These are phyloP conservation scores for Groenewaldozyma auringiensis DNA, from an alignment of 1,139 yeast species.

Conservation along the genomic window DNA sequence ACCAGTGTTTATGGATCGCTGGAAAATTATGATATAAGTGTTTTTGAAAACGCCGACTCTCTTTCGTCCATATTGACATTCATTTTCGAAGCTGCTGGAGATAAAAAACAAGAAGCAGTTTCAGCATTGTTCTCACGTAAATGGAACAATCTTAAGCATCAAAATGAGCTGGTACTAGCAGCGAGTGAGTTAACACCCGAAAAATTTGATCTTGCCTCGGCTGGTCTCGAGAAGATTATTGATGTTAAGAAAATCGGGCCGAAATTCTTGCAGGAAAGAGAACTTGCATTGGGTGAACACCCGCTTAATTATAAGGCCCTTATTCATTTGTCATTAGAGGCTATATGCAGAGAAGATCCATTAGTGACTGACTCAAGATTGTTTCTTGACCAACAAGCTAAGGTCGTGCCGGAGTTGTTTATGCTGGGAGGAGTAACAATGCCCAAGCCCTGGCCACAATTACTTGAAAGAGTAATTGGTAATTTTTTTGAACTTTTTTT, in stretches of 20 bases:
- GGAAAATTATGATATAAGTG: neutral
- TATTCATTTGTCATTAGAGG: constrained; percentile 26
- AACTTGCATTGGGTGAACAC: constrained; percentile 19
- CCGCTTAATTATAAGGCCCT: constrained; percentile 25
- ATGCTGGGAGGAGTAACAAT: constrained; percentile 31
- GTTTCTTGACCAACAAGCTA: constrained; percentile 29
- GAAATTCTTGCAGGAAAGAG: constrained; percentile 4
- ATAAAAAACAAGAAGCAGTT: neutral
- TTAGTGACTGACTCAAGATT: constrained; percentile 22
- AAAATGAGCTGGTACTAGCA: constrained; percentile 18
- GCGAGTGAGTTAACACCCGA: constrained; percentile 17
- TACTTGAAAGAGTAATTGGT: constrained; percentile 29
- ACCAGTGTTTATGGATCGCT: constrained; percentile 1
- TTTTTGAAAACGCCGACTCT: constrained; percentile 3
- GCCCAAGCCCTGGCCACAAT: constrained; percentile 32
- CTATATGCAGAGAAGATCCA: constrained; percentile 26
- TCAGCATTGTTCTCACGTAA: constrained; percentile 12
- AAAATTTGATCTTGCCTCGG: constrained; percentile 14
- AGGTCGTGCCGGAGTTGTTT: constrained; percentile 31
- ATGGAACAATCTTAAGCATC: constrained; percentile 22
- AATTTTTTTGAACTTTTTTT: constrained; percentile 31
- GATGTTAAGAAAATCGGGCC: constrained; percentile 19
- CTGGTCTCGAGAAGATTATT: constrained; percentile 6
- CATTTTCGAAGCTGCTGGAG: constrained; percentile 5
- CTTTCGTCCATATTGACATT: constrained; percentile 3